Base-by-base conservation (phyloP, 2,329 filamentous ascomycete genomes). In the Teratosphaeria epicoccoides region DNA sequence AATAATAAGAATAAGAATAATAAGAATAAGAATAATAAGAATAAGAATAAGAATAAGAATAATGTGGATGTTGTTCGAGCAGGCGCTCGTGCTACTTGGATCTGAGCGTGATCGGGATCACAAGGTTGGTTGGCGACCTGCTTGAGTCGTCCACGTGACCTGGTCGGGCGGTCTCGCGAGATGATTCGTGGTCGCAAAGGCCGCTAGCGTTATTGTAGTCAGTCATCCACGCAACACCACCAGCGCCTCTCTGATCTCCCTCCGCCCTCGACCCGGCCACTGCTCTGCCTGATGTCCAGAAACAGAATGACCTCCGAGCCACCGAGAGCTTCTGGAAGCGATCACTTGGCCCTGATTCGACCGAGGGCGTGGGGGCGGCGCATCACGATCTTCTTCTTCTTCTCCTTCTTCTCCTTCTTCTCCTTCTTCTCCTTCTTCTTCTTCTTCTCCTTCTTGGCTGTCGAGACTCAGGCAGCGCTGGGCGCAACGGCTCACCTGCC, bases 41-140 rank as follows among this genome's bases (percentile, higher is more conserved):
- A n/a, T n/a, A n/a, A n/a, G n/a, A n/a, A n/a, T n/a, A n/a, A n/a
- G n/a, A n/a, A n/a, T n/a, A n/a, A n/a, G n/a, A n/a, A n/a, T n/a
- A n/a, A n/a, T n/a, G n/a, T n/a, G n/a, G 29, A 37, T 37, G 29
- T 37, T 37, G 54, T 52, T 47, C 43, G 49, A 56, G 54, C 50
- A 54, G 40, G 54, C 54, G 54, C 54, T 54, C 54, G 54, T 52
- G 50, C 52, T 52, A 56, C 54, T 56, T 50, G 54, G 9, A 23
- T 40, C 28, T 17, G 26, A 54, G 24, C 45, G 24, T 43, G 46
- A 43, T 44, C 46, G 37, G 33, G 24, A 46, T 51, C 52, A 51
- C 48, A 50, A 48, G 52, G 26, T 24, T 29, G 48, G 2, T n/a
- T n/a, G n/a, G n/a, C n/a, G n/a, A n/a, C n/a, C n/a, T n/a, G n/a